phyloP scores from a whole-genome alignment of 495 filamentous ascomycete species.

The Aspergillus biplanus region DNA sequence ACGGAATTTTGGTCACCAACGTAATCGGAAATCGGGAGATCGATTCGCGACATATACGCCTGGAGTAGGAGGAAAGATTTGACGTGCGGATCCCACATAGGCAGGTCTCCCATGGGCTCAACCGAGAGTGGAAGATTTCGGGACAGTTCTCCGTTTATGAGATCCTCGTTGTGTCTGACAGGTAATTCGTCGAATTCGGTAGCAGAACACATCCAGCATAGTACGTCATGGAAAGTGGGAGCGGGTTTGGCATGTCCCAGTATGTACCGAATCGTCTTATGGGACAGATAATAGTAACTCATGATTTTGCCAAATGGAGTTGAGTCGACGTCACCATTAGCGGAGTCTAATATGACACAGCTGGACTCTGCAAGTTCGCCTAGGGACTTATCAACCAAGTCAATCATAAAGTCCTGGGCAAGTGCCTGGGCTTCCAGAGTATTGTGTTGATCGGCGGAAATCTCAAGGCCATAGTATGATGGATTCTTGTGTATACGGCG shows the following conservation, averaged over 20 bases:
- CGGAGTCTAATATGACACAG: slow-evolving; percentile 76
- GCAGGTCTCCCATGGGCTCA: slow-evolving; percentile 70
- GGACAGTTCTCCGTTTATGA: slow-evolving; percentile 92
- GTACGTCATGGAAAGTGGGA: slow-evolving; percentile 81
- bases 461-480: slow-evolving; percentile 95
- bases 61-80: slow-evolving; percentile 95
- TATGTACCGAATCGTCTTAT: slow-evolving; percentile 89
- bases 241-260: slow-evolving; percentile 73
- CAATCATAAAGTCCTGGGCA: slow-evolving; percentile 91
- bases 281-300: slow-evolving; percentile 98
- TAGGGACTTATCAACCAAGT: slow-evolving; percentile 85
- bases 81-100: slow-evolving; percentile 98
- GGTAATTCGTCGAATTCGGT: slow-evolving; percentile 97
- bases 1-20: slow-evolving; percentile 90
- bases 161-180: slow-evolving; percentile 98
- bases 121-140: slow-evolving; percentile 72
- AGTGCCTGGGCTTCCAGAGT: slow-evolving; percentile 79
- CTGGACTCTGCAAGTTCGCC: slow-evolving; percentile 77
- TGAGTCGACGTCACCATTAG: slow-evolving; percentile 83
- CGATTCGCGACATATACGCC: slow-evolving; percentile 89
- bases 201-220: slow-evolving; percentile 90
- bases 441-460: slow-evolving; percentile 91
- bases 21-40: slow-evolving; percentile 94
- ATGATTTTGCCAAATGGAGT: slow-evolving; percentile 96
- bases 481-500: slow-evolving; percentile 96